Base-by-base conservation (phyloP, 1,139 yeast species). In the Lodderomyces pseudojiufengensis region DNA sequence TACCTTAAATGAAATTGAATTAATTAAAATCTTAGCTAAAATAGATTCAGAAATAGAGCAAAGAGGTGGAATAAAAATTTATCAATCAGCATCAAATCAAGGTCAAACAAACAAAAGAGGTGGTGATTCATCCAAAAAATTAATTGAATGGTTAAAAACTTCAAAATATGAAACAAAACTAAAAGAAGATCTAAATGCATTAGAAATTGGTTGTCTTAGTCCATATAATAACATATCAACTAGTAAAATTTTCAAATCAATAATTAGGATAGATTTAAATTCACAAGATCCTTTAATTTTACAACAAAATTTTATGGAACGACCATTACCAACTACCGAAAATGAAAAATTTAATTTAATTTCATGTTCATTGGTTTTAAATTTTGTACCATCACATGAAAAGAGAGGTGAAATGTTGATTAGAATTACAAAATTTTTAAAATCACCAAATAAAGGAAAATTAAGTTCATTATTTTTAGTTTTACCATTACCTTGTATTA, bases 61-160 rank as follows among this genome's bases (percentile, higher is more conserved):
- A 35, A 63, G 78, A 35, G 95, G 95, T 1, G 95, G 95, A 0
- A 55, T 86, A 2, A 69, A 76, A 40, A 73, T 76, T 6, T 90
- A 90, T 54, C 97, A 90, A 51, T 63, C 71, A n/a, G 97, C 97
- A 0, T 86, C 96, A 1, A 76, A 84, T 1, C 77, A 80, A 34
- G 97, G 97, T 0, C 97, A 90, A 50, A 76, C 78, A 41, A 59
- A 61, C 1, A 70, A 71, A 32, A 61, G 97, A 43, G 97, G 97
- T 0, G 95, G 96, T 2, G 97, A 90, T 55, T 85, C 96, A 0
- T 87, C 95, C 1, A 84, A 82, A 47, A 63, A 76, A 41, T 59
- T 87, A 31, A 68, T 85, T 3, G 73, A 76, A 39, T 88, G 96
- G 96, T 55, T 86, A 11, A 59, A 40, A 45, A 34, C 41, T 2